Conservation (phyloP, 2,329 filamentous ascomycete genomes). For the Stemphylium lycopersici region DNA sequence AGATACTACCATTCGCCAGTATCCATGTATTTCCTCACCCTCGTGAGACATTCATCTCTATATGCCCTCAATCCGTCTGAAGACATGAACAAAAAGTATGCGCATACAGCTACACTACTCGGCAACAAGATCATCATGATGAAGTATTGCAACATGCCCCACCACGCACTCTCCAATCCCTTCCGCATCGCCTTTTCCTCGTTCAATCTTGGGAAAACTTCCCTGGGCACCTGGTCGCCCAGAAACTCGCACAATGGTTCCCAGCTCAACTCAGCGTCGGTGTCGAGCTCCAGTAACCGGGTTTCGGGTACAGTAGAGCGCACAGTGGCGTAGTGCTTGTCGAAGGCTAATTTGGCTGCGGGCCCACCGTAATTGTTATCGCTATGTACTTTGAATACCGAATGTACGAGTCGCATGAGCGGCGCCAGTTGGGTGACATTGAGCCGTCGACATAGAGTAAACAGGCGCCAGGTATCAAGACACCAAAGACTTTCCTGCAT, state of each 20-base stretch:
- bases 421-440: constrained; percentile 32
- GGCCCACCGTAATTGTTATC: constrained; percentile 31
- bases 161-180: constrained; percentile 29
- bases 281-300: constrained; percentile 35
- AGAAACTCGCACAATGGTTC: constrained; percentile 39
- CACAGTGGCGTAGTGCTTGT: constrained; percentile 34
- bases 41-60: constrained; percentile 17
- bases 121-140: constrained; percentile 24
- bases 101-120: constrained; percentile 10
- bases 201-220: constrained; percentile 25
- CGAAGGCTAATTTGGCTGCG: constrained; percentile 27
- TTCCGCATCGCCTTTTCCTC: constrained; percentile 31
- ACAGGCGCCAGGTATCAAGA: constrained; percentile 32
- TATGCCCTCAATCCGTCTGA: constrained; percentile 15
- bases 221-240: constrained; percentile 26
- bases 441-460: constrained; percentile 24
- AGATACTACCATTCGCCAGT: neutral
- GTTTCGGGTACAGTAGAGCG: constrained; percentile 27
- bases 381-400: constrained; percentile 31
- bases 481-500: constrained; percentile 37
- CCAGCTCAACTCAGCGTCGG: constrained; percentile 28
- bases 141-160: constrained; percentile 29
- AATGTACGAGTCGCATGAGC: constrained; percentile 29
- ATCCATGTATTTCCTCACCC: constrained; percentile 21
- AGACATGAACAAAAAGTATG: constrained; percentile 14